Evolutionary conservation across 1,139 yeast species (phyloP).

Genomic region (Hemisphaericaspora xylofermentans): DNA sequence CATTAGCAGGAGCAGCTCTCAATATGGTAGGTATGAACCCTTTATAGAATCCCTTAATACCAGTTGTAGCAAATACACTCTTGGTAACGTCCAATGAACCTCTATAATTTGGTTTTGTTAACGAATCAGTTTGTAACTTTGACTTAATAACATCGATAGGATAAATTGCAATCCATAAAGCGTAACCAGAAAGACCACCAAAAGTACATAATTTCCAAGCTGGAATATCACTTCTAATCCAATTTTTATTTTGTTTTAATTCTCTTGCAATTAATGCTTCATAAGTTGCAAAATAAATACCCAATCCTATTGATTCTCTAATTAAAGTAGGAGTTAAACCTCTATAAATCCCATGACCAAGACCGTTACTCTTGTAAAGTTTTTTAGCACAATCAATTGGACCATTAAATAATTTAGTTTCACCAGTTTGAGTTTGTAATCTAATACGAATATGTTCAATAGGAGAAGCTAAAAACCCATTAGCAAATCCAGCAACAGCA

Average conservation of each 20-base stretch:
- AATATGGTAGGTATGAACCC: conserved; percentile 89
- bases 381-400: conserved; percentile 78
- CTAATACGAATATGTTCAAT: conserved; percentile 92
- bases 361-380: conserved; percentile 51
- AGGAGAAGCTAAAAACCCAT: conserved; percentile 84
- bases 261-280: conserved; percentile 80
- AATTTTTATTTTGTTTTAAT: conserved; percentile 30
- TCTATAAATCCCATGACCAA: conserved; percentile 62
- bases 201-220: conserved; percentile 78
- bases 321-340: conserved; percentile 78
- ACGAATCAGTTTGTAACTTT: conserved; percentile 78
- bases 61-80: conserved; percentile 53
- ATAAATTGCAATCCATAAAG: conserved; percentile 78
- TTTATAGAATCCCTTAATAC: conserved; percentile 75
- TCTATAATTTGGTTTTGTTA: conserved; percentile 48
- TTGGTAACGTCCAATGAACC: conserved; percentile 55
- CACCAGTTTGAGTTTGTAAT: conserved; percentile 74
- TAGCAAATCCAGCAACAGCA: conserved; percentile 85
- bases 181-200: conserved; percentile 85
- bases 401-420: conserved; percentile 55
- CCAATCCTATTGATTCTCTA: conserved; percentile 86
- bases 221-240: conserved; percentile 67
- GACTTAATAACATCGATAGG: conserved; percentile 88
- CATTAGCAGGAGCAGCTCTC: conserved; percentile 97
- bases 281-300: conserved; percentile 83